phyloP scores from a whole-genome alignment of 148 eudicot species.

The Agrostemma githago region DNA sequence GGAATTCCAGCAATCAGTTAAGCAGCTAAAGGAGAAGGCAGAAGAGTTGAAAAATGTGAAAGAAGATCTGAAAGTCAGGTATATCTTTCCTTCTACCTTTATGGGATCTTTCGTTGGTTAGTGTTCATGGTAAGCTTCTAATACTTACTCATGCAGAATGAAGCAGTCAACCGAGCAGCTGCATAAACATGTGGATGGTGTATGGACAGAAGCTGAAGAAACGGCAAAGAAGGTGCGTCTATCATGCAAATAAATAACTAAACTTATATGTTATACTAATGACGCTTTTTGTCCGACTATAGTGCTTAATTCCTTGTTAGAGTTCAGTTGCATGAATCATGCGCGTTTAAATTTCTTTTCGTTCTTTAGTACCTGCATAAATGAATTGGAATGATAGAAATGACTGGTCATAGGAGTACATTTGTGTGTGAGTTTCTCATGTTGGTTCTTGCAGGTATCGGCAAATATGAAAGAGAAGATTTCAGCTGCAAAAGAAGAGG shows the following conservation, averaged over 20 bases:
- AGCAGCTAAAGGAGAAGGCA: conserved; percentile 79
- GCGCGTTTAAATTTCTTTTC: background rate
- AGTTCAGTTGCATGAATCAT: background rate
- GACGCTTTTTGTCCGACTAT: too few relatives aligned
- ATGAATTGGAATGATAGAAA: background rate
- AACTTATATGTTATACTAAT: too few relatives aligned
- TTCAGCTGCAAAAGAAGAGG: conserved; percentile 86
- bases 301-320: too few relatives aligned
- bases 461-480: conserved; percentile 75
- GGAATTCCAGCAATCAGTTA: conserved; percentile 73
- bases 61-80: conserved; percentile 86
- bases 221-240: conserved; percentile 77
- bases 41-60: conserved; percentile 74
- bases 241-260: background rate
- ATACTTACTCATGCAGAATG: conserved; percentile 55
- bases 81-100: conserved; percentile 21
- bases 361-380: background rate
- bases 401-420: background rate
- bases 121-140: too few relatives aligned
- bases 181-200: conserved; percentile 90
- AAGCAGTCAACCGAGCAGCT: conserved; percentile 93
- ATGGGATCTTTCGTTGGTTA: conserved; percentile 30
- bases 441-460: conserved; percentile 47
- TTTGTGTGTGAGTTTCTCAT: background rate
- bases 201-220: conserved; percentile 89